Conservation (phyloP, 768 basidiomycete genomes). For the Rhizopogon sp. region DNA sequence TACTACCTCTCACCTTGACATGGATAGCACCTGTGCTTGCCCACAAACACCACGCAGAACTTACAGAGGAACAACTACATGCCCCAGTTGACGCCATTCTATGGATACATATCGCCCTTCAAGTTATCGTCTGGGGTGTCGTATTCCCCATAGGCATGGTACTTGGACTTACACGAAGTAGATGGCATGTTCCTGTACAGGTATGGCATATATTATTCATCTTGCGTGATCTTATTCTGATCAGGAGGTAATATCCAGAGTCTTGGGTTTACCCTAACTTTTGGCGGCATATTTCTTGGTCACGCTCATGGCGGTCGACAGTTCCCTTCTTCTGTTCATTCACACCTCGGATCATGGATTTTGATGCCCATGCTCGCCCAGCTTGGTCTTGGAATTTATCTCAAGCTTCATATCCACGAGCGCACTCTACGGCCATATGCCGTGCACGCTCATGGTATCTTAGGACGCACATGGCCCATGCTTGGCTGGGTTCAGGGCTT, state of each 20-base stretch:
- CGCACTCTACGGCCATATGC: conserved; percentile 65
- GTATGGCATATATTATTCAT: conserved; percentile 30
- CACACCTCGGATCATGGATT: conserved; percentile 48
- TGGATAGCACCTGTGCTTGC: conserved; percentile 23
- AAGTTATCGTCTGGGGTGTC: conserved; percentile 78
- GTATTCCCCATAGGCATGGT: conserved; percentile 86
- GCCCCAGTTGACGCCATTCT: conserved; percentile 74
- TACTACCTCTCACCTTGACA: background rate
- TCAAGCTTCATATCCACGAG: conserved; percentile 90
- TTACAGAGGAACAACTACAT: conserved; percentile 56
- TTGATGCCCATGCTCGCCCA: conserved; percentile 64
- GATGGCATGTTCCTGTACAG: conserved; percentile 90
- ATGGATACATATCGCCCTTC: conserved; percentile 79
- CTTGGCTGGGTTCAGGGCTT: conserved; percentile 88
- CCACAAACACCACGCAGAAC: conserved; percentile 59
- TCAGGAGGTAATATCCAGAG: conserved; percentile 34
- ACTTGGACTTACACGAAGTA: conserved; percentile 67
- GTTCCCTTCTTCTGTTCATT: conserved; percentile 75
- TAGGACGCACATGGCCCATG: conserved; percentile 82
- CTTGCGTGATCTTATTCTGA: background rate
- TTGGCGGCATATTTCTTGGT: conserved; percentile 74
- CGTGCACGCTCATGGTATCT: conserved; percentile 64
- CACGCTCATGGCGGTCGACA: conserved; percentile 81
- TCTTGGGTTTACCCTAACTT: conserved; percentile 62
- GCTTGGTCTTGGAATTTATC: conserved; percentile 74